Percentiles rank a stretch among this genome's conserved stretches.
Conservation (phyloP, 306 rosid genomes). For the Senna siamea region DNA sequence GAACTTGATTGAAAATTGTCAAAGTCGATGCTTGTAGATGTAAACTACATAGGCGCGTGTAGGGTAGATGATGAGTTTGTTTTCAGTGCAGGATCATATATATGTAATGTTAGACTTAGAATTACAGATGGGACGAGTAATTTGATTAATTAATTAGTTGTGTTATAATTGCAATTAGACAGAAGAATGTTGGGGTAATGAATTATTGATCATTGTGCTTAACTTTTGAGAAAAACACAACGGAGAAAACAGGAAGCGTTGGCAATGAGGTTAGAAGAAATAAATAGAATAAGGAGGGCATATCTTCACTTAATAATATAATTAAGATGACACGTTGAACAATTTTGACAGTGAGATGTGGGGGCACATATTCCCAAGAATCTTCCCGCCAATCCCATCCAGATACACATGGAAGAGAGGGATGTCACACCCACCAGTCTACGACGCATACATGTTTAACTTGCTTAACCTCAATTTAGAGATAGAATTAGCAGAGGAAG, state of each 20-base stretch:
- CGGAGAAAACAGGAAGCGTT: slow-evolving; percentile 18
- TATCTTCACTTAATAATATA: neutral
- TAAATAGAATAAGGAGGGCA: neutral
- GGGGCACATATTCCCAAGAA: slow-evolving; percentile 36
- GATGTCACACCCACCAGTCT: slow-evolving; percentile 13
- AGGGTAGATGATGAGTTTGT: neutral
- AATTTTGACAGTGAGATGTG: neutral
- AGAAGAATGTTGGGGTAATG: too few relatives aligned
- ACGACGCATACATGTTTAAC: too few relatives aligned
- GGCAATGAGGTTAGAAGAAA: neutral
- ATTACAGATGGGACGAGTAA: neutral
- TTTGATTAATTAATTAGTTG: too few relatives aligned
- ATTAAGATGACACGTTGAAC: too few relatives aligned
- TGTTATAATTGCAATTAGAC: too few relatives aligned
- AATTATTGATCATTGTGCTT: neutral
- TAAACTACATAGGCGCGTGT: too few relatives aligned
- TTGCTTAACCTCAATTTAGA: too few relatives aligned
- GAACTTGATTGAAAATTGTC: too few relatives aligned
- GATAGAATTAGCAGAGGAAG: too few relatives aligned
- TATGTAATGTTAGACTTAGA: neutral
- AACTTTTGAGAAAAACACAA: neutral
- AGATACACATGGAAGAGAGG: slow-evolving; percentile 21
- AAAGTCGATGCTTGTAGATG: too few relatives aligned
- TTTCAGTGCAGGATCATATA: neutral
- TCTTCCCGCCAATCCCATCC: slow-evolving; percentile 18